Evolutionary conservation across 768 basidiomycete genomes (phyloP).

Genomic region (button mushroom (Agaricus bisporus)): DNA sequence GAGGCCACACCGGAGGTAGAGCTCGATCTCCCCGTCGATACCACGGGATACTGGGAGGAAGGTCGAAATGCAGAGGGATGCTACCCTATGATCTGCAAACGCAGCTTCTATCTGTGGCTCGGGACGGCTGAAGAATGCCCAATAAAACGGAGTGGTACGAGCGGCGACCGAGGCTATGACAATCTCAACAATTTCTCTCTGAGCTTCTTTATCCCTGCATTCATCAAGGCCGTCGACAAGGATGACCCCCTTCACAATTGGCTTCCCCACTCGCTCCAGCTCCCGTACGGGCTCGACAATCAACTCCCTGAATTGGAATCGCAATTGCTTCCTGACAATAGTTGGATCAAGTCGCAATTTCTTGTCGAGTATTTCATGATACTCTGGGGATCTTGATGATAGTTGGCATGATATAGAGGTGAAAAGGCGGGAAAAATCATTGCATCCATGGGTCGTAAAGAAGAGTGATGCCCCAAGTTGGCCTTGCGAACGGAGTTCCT

Average conservation of each 20-base stretch:
- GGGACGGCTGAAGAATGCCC: conserved; percentile 1
- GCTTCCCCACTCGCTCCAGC: neutral
- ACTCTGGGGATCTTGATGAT: neutral
- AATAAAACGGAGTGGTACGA: neutral
- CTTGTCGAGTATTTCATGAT: neutral
- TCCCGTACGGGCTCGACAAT: conserved; percentile 1
- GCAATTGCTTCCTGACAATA: neutral
- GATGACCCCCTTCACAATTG: neutral
- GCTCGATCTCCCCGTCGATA: too few species aligned
- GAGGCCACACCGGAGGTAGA: too few species aligned
- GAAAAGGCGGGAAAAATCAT: neutral
- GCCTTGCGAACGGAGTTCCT: neutral
- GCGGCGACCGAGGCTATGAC: neutral
- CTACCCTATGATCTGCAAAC: neutral
- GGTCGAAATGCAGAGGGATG: neutral
- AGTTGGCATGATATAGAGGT: conserved; percentile 7
- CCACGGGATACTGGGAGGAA: neutral
- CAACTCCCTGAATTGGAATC: neutral
- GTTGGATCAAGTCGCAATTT: neutral
- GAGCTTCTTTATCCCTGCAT: neutral
- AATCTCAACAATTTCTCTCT: neutral
- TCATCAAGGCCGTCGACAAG: conserved; percentile 4
- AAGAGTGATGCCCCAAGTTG: conserved; percentile 9
- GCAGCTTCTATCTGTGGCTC: neutral
- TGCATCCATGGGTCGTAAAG: conserved; percentile 1